Evolutionary conservation across 805 yeast genomes (phyloP).

Genomic region (Saturnispora quitensis): DNA sequence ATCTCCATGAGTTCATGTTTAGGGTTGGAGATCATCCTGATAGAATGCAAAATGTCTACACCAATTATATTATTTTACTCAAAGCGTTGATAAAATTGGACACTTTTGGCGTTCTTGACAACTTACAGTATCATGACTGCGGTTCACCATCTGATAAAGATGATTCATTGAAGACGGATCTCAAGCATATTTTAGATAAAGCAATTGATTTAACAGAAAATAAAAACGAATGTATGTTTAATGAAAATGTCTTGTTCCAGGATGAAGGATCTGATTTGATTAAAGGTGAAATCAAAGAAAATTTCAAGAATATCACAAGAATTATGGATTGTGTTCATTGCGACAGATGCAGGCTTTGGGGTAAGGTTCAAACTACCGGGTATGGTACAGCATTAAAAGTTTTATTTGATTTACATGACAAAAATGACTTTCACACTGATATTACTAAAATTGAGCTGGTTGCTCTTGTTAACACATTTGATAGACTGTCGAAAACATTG

Average conservation of each 20-base stretch:
- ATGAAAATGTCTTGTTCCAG: conserved; percentile 39
- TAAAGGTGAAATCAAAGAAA: conserved; percentile 76
- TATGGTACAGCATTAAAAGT: conserved; percentile 94
- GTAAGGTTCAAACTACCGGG: conserved; percentile 93
- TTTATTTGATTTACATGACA: conserved; percentile 64
- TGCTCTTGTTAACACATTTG: conserved; percentile 86
- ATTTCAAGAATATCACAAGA: conserved; percentile 83
- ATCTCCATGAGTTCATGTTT: conserved; percentile 70
- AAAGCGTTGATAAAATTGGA: conserved; percentile 64
- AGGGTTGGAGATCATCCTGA: conserved; percentile 89
- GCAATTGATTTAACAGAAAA: conserved; percentile 19
- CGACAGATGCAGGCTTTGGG: conserved; percentile 97
- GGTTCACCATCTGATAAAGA: conserved; percentile 24
- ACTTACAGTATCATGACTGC: conserved; percentile 23
- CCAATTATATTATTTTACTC: conserved; percentile 82
- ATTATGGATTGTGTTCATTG: conserved; percentile 99
- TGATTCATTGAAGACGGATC: conserved; percentile 16
- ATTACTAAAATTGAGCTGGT: conserved; percentile 72
- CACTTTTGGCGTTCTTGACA: conserved; percentile 23
- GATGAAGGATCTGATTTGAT: conserved; percentile 41
- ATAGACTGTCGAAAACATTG: conserved; percentile 79
- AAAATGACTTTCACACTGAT: conserved; percentile 31
- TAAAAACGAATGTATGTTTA: conserved; percentile 28
- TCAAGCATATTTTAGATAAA: conserved; percentile 27
- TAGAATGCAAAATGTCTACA: conserved; percentile 78